A percentile compares a stretch with the other conserved stretches of the same genome.
Conservation (phyloP, 2,329 filamentous ascomycete species). For the Fusarium subtropicale region DNA sequence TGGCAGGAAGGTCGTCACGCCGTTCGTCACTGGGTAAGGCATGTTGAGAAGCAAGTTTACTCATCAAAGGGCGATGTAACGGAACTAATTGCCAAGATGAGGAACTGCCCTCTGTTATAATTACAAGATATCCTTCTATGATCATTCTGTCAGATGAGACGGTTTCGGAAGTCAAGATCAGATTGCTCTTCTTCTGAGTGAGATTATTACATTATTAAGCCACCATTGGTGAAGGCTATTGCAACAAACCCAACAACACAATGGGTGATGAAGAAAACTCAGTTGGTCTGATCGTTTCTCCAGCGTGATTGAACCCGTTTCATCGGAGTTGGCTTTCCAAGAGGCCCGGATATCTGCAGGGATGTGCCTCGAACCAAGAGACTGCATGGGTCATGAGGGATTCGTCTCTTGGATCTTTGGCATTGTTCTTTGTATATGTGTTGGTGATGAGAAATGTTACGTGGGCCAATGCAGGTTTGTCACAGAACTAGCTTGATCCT, state of each 20-base stretch:
- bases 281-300: not conserved
- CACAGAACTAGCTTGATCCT: not conserved
- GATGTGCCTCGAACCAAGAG: not conserved
- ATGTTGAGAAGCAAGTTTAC: not conserved
- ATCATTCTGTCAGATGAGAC: not conserved
- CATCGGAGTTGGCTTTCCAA: not conserved
- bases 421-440: not conserved
- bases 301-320: not conserved
- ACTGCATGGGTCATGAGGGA: not conserved
- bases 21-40: conserved; percentile 37
- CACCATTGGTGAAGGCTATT: not conserved
- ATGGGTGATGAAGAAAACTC: not conserved
- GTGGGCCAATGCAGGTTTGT: not conserved
- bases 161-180: too few species aligned
- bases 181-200: not conserved
- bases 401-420: not conserved
- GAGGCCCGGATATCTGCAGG: not conserved
- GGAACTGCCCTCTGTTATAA: not conserved
- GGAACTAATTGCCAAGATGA: too few species aligned
- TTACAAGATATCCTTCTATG: not conserved
- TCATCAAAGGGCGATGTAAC: not conserved
- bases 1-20: conserved; percentile 38
- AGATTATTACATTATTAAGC: not conserved
- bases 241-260: not conserved
- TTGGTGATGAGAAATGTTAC: not conserved